Percentiles rank a stretch among this genome's conserved stretches.
These are phyloP conservation scores for Sapria himalayana DNA, from an alignment of 345 rosid species.

Conservation along the genomic window DNA sequence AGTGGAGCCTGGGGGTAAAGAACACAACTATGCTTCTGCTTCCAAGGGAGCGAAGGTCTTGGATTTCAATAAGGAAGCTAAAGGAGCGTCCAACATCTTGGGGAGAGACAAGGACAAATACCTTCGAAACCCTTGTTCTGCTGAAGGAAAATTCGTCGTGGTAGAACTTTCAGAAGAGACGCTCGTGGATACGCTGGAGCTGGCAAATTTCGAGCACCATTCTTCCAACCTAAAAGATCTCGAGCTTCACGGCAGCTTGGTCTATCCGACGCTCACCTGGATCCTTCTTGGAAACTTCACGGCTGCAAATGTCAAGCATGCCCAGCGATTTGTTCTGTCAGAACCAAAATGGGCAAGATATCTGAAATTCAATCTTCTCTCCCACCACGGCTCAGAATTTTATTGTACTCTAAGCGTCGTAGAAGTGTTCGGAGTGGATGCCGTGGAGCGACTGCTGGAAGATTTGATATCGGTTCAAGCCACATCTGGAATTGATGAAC, in stretches of 20 bases:
- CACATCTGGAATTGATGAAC: constrained; percentile 16
- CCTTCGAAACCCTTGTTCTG: constrained; percentile 82
- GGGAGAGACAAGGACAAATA: constrained; percentile 75
- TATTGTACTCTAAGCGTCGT: constrained; percentile 75
- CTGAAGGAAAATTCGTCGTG: constrained; percentile 65
- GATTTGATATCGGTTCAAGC: constrained; percentile 64
- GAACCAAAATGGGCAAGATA: constrained; percentile 85
- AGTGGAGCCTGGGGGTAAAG: constrained; percentile 80
- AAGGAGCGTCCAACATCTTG: constrained; percentile 66
- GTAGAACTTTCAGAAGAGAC: constrained; percentile 93
- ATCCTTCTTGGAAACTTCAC: constrained; percentile 66
- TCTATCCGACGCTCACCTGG: constrained; percentile 80
- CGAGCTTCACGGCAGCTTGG: constrained; percentile 70
- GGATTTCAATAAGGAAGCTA: constrained; percentile 76
- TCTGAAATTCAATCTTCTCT: constrained; percentile 45
- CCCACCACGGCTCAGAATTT: constrained; percentile 79
- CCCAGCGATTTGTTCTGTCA: constrained; percentile 41
- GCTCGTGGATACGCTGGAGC: constrained; percentile 51
- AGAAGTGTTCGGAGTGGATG: constrained; percentile 88
- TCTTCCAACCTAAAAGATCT: constrained; percentile 74
- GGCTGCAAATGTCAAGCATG: constrained; percentile 59
- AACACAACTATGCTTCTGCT: constrained; percentile 77
- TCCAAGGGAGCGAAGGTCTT: constrained; percentile 81
- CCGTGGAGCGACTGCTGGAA: constrained; percentile 82
- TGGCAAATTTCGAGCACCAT: constrained; percentile 86